These are phyloP conservation scores for Schwanniomyces etchellsii DNA, from an alignment of 1,139 yeast species.

Conservation along the genomic window DNA sequence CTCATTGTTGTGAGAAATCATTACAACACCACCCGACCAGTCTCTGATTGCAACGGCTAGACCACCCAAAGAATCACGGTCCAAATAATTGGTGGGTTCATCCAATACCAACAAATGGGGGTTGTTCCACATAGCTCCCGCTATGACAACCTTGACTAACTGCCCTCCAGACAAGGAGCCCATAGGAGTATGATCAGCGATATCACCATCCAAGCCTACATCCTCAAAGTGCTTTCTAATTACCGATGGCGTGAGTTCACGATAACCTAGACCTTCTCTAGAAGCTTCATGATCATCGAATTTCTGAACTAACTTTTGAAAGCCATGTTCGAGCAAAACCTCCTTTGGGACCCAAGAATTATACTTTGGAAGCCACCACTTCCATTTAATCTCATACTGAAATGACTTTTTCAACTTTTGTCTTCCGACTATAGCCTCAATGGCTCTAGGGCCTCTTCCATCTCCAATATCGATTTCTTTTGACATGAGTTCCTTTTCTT, in stretches of 20 bases:
- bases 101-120: constrained; percentile 97
- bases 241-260: constrained; percentile 86
- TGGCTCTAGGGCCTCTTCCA: constrained; percentile 82
- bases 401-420: constrained; percentile 92
- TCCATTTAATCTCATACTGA: constrained; percentile 97
- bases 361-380: constrained; percentile 84
- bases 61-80: constrained; percentile 96
- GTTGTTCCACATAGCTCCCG: constrained; percentile 99
- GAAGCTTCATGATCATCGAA: constrained; percentile 98
- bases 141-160: constrained; percentile 95
- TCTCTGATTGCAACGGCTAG: constrained; percentile 95
- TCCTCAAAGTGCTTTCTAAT: constrained; percentile 96
- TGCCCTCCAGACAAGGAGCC: constrained; percentile 98
- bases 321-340: constrained; percentile 71
- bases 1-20: constrained; percentile 97
- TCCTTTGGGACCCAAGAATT: constrained; percentile 94
- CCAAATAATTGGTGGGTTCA: constrained; percentile 98
- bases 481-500: constrained; percentile 74
- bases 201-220: constrained; percentile 95
- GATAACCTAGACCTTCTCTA: constrained; percentile 96
- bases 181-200: constrained; percentile 96
- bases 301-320: constrained; percentile 80
- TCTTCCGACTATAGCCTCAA: constrained; percentile 95
- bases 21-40: constrained; percentile 97
- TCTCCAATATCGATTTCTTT: constrained; percentile 77